Percentiles rank a stretch among this genome's conserved stretches.
Conservation (phyloP, 1,139 yeast species). For the Diutina scorzettiae region DNA sequence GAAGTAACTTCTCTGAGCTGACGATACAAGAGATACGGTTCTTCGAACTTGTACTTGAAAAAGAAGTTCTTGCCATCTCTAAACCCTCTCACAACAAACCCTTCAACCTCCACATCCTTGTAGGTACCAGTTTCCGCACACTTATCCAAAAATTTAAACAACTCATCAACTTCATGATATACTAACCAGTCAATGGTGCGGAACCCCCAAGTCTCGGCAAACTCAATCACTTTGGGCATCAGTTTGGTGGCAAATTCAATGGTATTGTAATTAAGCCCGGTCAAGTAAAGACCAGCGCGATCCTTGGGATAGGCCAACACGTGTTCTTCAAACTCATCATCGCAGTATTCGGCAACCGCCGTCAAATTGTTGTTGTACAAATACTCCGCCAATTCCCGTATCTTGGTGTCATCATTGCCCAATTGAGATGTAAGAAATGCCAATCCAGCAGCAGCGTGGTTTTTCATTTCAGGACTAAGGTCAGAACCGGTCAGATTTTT, state of each 20-base stretch:
- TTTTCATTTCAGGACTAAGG: slow-evolving; percentile 29
- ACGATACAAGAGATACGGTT: slow-evolving; percentile 85
- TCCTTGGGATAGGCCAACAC: slow-evolving; percentile 62
- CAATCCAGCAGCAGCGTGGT: slow-evolving; percentile 73
- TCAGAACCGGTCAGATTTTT: slow-evolving; percentile 73
- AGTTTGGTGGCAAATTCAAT: slow-evolving; percentile 54
- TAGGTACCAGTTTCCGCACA: slow-evolving; percentile 62
- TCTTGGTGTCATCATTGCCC: slow-evolving; percentile 20
- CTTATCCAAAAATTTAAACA: slow-evolving; percentile 41
- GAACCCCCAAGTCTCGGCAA: slow-evolving; percentile 70
- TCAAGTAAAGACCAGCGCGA: slow-evolving; percentile 74
- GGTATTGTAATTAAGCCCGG: slow-evolving; percentile 70
- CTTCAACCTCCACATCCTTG: slow-evolving; percentile 69
- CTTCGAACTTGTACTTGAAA: slow-evolving; percentile 90
- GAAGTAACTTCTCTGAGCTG: slow-evolving; percentile 84
- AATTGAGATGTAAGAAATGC: slow-evolving; percentile 45
- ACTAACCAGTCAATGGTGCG: slow-evolving; percentile 36
- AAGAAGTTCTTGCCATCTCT: slow-evolving; percentile 39
- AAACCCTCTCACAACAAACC: slow-evolving; percentile 73
- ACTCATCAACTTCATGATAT: slow-evolving; percentile 23
- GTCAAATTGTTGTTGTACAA: slow-evolving; percentile 49
- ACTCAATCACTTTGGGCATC: slow-evolving; percentile 42
- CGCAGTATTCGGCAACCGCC: slow-evolving; percentile 89
- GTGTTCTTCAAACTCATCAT: slow-evolving; percentile 90
- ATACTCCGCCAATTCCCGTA: slow-evolving; percentile 41